Conservation (phyloP, 345 rosid species). For the Eucalyptus virginea region DNA sequence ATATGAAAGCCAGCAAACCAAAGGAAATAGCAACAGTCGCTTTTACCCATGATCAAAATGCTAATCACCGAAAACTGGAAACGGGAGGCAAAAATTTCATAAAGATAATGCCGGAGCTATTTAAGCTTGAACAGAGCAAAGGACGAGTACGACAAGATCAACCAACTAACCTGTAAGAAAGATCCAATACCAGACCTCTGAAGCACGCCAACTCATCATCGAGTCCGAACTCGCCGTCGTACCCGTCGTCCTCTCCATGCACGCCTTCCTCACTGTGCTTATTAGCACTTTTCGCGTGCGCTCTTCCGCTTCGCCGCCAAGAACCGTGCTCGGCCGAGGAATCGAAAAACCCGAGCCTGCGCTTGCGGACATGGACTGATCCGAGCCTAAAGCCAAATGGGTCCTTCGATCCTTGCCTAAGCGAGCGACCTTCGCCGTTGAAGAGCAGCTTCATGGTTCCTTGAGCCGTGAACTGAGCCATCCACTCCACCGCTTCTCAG, state of each 20-base stretch:
- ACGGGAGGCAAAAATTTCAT: not conserved
- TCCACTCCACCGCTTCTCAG: not conserved
- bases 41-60: not conserved
- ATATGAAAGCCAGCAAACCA: not conserved
- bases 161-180: slow-evolving; percentile 6
- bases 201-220: slow-evolving; percentile 4
- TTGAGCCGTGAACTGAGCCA: slow-evolving; percentile 8
- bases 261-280: not conserved
- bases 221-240: not conserved
- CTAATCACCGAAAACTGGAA: not conserved
- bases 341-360: not conserved
- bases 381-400: not conserved
- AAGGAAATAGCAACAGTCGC: not conserved
- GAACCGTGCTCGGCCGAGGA: not conserved
- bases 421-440: not conserved
- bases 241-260: not conserved
- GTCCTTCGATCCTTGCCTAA: not conserved
- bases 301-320: not conserved
- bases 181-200: slow-evolving; percentile 10
- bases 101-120: not conserved
- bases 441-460: slow-evolving; percentile 1
- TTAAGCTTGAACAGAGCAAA: not conserved
- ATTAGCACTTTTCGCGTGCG: not conserved
- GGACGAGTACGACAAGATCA: not conserved
- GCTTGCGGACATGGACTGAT: not conserved